Evolutionary conservation across 2,329 filamentous ascomycete species (phyloP).

Genomic region (Exserohilum turcica): DNA sequence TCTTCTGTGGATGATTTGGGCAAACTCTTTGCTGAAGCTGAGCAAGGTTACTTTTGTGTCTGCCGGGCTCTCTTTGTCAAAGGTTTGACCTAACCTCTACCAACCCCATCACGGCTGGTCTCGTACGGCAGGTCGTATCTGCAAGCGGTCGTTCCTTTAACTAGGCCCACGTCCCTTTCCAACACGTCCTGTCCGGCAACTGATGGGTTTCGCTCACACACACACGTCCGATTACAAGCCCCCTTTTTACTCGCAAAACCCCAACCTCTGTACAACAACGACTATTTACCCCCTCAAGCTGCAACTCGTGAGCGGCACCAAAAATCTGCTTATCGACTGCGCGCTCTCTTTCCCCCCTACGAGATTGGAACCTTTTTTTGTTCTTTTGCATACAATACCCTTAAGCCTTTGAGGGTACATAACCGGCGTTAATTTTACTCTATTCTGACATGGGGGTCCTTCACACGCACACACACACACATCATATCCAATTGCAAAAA

Average conservation of each 20-base stretch:
- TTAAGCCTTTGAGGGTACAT: neutral
- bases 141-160: slow-evolving; percentile 41
- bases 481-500: neutral
- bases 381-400: slow-evolving; percentile 7
- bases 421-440: slow-evolving; percentile 2
- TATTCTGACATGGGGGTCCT: too few species aligned
- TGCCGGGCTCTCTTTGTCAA: slow-evolving; percentile 19
- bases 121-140: slow-evolving; percentile 18
- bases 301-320: slow-evolving; percentile 8
- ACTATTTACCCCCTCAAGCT: neutral
- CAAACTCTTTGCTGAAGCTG: slow-evolving; percentile 30
- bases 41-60: neutral
- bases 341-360: too few species aligned
- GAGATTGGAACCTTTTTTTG: slow-evolving; percentile 8
- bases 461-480: too few species aligned
- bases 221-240: neutral
- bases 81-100: slow-evolving; percentile 18
- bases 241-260: neutral
- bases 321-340: slow-evolving; percentile 8
- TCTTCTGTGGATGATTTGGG: slow-evolving; percentile 22
- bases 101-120: slow-evolving; percentile 17
- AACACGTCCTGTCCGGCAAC: slow-evolving; percentile 4
- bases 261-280: slow-evolving; percentile 6
- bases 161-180: slow-evolving; percentile 43
- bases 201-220: slow-evolving; percentile 4